Base-by-base conservation (phyloP, 23 red algal species). In the Agarophyton chilense region DNA sequence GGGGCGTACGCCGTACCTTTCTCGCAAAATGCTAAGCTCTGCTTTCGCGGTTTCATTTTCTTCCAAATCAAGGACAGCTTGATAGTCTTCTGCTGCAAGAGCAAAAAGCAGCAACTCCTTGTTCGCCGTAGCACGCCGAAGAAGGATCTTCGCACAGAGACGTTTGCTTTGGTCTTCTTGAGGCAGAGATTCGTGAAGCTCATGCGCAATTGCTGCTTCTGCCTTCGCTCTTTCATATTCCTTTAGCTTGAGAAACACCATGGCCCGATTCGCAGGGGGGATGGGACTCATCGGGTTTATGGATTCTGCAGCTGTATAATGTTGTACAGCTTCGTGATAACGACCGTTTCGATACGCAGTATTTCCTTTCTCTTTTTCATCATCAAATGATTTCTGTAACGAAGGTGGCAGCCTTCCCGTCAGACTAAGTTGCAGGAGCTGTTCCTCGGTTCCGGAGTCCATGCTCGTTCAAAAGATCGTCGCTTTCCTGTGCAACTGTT, bases 251-350 rank as follows among this genome's bases (percentile, higher is more conserved):
- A 86, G 81, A 54, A 63, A 70, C 40, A 70, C 81, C 81, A 86
- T 86, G 10, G 81, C 61, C 42, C 81, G 57, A 86, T 86, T 86
- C 4, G 81, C 81, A 54, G 81, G 81, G 64, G 81, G 81, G 44
- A 86, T 54, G 62, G 81, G 81, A 40, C 81, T 86, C 56, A 86
- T 43, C 6, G 81, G 81, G 22, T 86, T 86, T 33, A 86, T 86
- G 35, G 49, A 52, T 60, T 86, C 81, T 35, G 81, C 81, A 10
- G 53, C 44, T 43, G 81, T 51, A 51, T 86, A 86, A 26, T 72
- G 65, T 34, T 70, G 62, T 49, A 86, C 42, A 13, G 81, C 81
- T 66, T 70, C 81, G 36, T 65, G 46, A 36, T 72, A 62, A n/a
- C 81, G 61, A n/a, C 81, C 81, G 24, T 46, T 33, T 17, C 64